A percentile compares a stretch with the other conserved stretches of the same genome.
phyloP scores from a whole-genome alignment of 768 basidiomycete genomes.

The Auriscalpium orientale region DNA sequence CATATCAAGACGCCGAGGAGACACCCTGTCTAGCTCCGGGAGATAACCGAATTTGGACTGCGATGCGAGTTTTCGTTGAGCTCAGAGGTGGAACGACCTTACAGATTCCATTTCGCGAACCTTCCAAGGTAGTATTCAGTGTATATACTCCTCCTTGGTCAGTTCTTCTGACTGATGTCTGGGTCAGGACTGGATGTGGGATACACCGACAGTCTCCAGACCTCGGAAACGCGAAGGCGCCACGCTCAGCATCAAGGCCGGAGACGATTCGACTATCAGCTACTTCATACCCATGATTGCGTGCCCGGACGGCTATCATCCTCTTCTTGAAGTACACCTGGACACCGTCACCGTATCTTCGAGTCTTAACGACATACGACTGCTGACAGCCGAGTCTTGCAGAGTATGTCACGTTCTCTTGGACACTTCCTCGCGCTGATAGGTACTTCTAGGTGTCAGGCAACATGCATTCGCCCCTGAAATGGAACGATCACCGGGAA shows the following conservation, averaged over 20 bases:
- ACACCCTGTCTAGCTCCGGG: slow-evolving; percentile 61
- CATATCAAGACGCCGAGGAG: slow-evolving; percentile 55
- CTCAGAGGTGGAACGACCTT: slow-evolving; percentile 70
- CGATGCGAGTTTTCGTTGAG: slow-evolving; percentile 74
- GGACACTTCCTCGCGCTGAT: slow-evolving; percentile 1
- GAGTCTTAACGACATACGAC: slow-evolving; percentile 80
- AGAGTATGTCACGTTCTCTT: slow-evolving; percentile 39
- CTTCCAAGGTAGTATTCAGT: slow-evolving; percentile 58
- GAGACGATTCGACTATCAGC: slow-evolving; percentile 77
- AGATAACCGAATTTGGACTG: slow-evolving; percentile 77
- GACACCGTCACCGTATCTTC: slow-evolving; percentile 72
- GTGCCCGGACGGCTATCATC: slow-evolving; percentile 65
- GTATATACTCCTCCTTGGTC: too few relatives aligned
- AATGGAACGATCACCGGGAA: slow-evolving; percentile 72
- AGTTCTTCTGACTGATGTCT: neutral
- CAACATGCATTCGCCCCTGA: slow-evolving; percentile 71
- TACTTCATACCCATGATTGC: slow-evolving; percentile 82
- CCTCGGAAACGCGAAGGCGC: slow-evolving; percentile 56
- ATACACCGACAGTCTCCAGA: slow-evolving; percentile 39
- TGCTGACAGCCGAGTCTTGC: slow-evolving; percentile 73
- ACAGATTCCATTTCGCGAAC: slow-evolving; percentile 85
- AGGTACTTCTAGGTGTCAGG: slow-evolving; percentile 45
- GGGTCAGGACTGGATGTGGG: slow-evolving; percentile 90
- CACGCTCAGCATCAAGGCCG: slow-evolving; percentile 65
- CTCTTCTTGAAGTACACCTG: slow-evolving; percentile 74